Evolutionary conservation across 306 rosid species (phyloP), one percentile per base, ranked within the genome.

Genomic region (Comarum palustre): DNA sequence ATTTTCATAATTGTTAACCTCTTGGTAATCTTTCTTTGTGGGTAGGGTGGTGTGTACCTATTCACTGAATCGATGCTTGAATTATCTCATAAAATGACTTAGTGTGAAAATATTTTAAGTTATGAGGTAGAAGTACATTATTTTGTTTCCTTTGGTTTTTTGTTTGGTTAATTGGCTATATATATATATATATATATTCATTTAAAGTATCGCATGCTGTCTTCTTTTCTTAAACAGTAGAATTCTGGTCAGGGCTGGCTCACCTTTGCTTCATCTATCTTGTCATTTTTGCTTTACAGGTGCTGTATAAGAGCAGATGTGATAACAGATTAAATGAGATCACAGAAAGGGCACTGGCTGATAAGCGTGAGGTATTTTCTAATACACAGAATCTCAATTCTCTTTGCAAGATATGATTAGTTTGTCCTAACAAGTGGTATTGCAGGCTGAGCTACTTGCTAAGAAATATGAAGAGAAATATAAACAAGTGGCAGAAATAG

Each of bases 401-500:
- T 69, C 50, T 19, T 3, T 39, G 75, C 68, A 73, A 74, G 60
- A 75, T 39, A 45, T 69, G 50, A 13, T 70, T 39, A 41, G 39
- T 48, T 47, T 36, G 41, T 54, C 22, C 50, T 48, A n/a, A 45
- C 68, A 64, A 66, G 66, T 75, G 73, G 31, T 24, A 41, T 79
- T 84, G 68, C 90, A 94, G 98, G 94, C 94, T 36, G 98, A 91
- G 75, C 80, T 83, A 22, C 81, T 91, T 75, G 82, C 73, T 48
- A 91, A 89, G 79, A 94, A 91, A 77, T 94, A 94, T 74, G 98
- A 91, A 78, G 98, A 94, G 86, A 94, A 81, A 69, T 91, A 91
- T 84, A 94, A 89, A 83, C 97, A 94, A 83, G 97, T 89, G 78
- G 91, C 89, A 69, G 97, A 91, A 77, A 85, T 88, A 81, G 94